Evolutionary conservation across 768 basidiomycete species (phyloP), one percentile per base, ranked within the genome.

Genomic region (Leccinum rimulosum): DNA sequence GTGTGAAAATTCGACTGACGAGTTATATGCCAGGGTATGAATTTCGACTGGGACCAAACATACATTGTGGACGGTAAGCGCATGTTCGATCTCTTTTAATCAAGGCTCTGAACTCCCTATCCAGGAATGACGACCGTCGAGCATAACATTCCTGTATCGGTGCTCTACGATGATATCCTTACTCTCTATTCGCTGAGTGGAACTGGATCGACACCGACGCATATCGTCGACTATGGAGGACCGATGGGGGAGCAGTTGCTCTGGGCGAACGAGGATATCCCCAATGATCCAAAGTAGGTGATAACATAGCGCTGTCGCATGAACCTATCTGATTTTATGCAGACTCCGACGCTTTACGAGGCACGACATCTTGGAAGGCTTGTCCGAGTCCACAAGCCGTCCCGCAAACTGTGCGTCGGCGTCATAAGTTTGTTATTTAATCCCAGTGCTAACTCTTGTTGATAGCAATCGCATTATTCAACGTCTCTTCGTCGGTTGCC

Each of bases 211-310:
- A 89, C 88, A 0, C 89, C 89, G 3, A 91, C 89, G 0, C 89
- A 90, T 61, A 73, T 89, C 31, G 89, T 90, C 27, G 85, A 89
- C 66, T 91, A 90, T 66, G 89, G 89, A n/a, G 89, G 89, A 19
- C 77, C 76, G 2, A 80, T 71, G 68, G 89, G 88, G 4, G 88
- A 91, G 62, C 82, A 90, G 62, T 73, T 78, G 56, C 77, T 90
- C 12, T 91, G 88, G 88, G 86, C 86, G 4, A 77, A 69, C 2
- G 75, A 82, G 38, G 83, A 89, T 70, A 72, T 89, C 3, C 85
- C 88, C 10, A 83, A 85, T 60, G 83, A 89, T 73, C 76, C 82
- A 12, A 90, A 89, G 88, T 88, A 71, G 3, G 75, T 68, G 9
- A 43, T 52, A 35, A 12, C 27, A 6, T 45, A 47, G 14, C 11